Evolutionary conservation across 2,329 filamentous ascomycete species (phyloP), one percentile per base, ranked within the genome.

Genomic region (Alternaria metachromatica): DNA sequence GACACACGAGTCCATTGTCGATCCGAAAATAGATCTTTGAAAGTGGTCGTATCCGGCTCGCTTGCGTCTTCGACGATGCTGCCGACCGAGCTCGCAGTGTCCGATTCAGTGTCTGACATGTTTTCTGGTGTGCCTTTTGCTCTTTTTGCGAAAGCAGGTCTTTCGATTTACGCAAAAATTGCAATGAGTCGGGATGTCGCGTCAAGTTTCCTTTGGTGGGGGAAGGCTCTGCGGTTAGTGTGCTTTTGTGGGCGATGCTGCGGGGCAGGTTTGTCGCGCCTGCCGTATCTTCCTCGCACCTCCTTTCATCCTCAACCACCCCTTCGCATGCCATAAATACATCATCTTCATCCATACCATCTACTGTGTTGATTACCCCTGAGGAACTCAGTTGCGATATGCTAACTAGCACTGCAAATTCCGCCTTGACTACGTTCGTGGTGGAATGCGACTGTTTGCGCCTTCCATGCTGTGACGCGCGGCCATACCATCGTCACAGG

Each of bases 11-110:
- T 68, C 58, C 66, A 78, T 66, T 77, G 72, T 61, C 74, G 64
- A n/a, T 76, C 71, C 63, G 76, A 79, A 57, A 79, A 79, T 33
- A 79, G 66, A 56, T 76, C 78, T 61, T 78, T 77, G 73, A 79
- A 79, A 8, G 62, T 73, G 25, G 75, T 76, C 44, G 72, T 75
- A 65, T 79, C 76, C 12, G 76, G 72, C 66, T 79, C 76, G 66
- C 76, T 78, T 58, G 65, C 70, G 46, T 78, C 76, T 55, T 79
- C 76, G 44, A 77, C 62, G 30, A 79, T 78, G 67, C 72, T 74
- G 46, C 76, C 76, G 2, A 71, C 71, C 5, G 76, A 79, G 71
- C 76, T 78, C 33, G 72, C 75, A 4, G 67, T 66, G 37, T 77
- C 76, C 7, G 76, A 77, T 37, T 73, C 73, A 26, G 65, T 68